phyloP scores from a whole-genome alignment of 495 filamentous ascomycete genomes.

The Melanomma pulvis-pyrius region DNA sequence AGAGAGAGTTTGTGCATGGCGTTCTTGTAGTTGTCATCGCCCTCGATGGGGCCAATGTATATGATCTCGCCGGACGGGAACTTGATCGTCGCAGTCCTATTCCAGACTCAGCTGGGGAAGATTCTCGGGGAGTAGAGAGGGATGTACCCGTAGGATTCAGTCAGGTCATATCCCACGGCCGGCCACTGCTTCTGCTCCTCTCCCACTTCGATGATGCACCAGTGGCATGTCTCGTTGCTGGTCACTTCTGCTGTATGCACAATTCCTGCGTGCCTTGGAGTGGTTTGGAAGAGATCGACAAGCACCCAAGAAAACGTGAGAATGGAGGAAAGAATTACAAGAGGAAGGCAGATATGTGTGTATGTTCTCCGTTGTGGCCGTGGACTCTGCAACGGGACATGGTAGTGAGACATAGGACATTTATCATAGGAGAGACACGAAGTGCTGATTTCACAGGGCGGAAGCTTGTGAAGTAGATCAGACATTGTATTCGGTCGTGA shows the following conservation, averaged over 20 bases:
- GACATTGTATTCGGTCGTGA: too few species aligned
- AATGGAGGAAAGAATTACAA: background rate
- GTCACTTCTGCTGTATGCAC: background rate
- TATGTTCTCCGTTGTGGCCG: too few species aligned
- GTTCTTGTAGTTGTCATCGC: background rate
- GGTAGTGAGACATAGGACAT: too few species aligned
- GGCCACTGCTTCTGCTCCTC: background rate
- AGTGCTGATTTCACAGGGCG: too few species aligned
- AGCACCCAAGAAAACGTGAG: background rate
- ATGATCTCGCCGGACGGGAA: background rate
- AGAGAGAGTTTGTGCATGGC: conserved; percentile 1
- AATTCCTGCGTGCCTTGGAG: background rate
- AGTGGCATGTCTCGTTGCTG: background rate
- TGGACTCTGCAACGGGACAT: too few species aligned
- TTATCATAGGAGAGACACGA: too few species aligned
- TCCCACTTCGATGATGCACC: background rate
- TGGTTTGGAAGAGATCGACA: background rate
- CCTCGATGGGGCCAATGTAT: background rate
- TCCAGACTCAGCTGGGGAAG: background rate
- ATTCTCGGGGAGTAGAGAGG: background rate
- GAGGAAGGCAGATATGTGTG: too few species aligned
- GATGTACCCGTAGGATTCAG: background rate
- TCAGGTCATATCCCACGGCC: conserved; percentile 2
- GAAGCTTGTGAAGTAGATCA: too few species aligned
- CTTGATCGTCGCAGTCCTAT: conserved; percentile 1